Base-by-base conservation (phyloP, 2,329 filamentous ascomycete species). In the Hawksworthiomyces lignivorus region DNA sequence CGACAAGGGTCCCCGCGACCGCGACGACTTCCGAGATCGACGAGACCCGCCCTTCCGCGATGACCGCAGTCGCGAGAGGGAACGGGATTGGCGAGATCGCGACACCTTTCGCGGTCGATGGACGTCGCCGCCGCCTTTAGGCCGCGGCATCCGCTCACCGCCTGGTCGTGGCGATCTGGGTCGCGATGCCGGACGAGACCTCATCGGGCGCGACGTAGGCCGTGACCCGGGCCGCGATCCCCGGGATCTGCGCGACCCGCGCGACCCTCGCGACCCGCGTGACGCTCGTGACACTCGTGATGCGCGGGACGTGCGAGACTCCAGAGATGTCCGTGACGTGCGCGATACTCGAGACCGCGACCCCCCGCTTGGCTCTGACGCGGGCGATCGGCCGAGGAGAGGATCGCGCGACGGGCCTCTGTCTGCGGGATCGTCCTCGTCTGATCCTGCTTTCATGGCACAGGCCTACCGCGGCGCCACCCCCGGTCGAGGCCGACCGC, bases 331-430 rank as follows among this genome's bases (percentile, higher is more conserved):
- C 44, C 58, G 70, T 52, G 48, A 49, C 14, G 32, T 35, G 7
- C 42, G 80, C 49, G 81, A 85, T 54, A 77, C 78, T 46, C 73
- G 82, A 53, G 79, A 83, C 28, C 58, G 56, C 49, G 75, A 80
- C 52, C 60, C 64, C 2, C 80, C 78, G 1, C 67, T 80, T 24
- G 79, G 77, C 35, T 64, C 83, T 7, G 84, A 88, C 49, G 70
- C 78, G 1, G 17, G 34, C 7, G 78, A 81, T 44, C 73, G 84
- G 44, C 76, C 79, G 15, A 70, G 83, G 41, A 71, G 83, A 35
- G 79, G 74, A 14, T 87, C 83, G 8, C 72, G 84, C 53, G 84
- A 89, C 53, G 84, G 83, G 0, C 82, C 84, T 10, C 73, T 79
- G 18, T 84, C 82, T 2, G 82, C 80, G 15, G 80, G 80, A 5